Evolutionary conservation across 495 filamentous ascomycete genomes (phyloP).

Genomic region (Glarea lozoyensis): DNA sequence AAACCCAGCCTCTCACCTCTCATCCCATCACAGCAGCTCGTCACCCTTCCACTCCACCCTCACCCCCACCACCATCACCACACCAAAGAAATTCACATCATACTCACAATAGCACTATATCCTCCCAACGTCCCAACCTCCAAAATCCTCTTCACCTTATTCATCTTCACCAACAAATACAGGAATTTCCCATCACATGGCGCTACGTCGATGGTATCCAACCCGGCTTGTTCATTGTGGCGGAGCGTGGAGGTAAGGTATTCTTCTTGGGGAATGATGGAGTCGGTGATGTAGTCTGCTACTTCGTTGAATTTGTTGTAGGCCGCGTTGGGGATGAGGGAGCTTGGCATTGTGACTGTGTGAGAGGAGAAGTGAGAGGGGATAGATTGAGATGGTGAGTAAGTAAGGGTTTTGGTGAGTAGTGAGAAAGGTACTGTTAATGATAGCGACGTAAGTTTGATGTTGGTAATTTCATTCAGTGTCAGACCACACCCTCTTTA

Average conservation of each 20-base stretch:
- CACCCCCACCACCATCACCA: too few relatives aligned
- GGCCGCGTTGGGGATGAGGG: neutral
- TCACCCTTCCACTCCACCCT: too few relatives aligned
- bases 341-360: neutral
- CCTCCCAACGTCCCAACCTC: constrained; percentile 16
- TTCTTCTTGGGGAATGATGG: constrained; percentile 6
- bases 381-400: too few relatives aligned
- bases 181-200: constrained; percentile 13
- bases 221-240: constrained; percentile 1
- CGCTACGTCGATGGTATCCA: constrained; percentile 11
- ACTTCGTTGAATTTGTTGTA: constrained; percentile 1
- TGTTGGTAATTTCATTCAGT: too few relatives aligned
- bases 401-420: too few relatives aligned
- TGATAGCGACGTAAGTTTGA: too few relatives aligned
- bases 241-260: constrained; percentile 4
- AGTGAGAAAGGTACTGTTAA: too few relatives aligned
- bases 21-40: too few relatives aligned
- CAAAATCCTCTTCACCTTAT: constrained; percentile 6
- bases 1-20: too few relatives aligned
- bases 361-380: too few relatives aligned
- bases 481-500: too few relatives aligned
- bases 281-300: constrained; percentile 2
- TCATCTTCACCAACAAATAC: constrained; percentile 15
- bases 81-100: too few relatives aligned
- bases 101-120: constrained; percentile 10